Evolutionary conservation across 148 eudicot species (phyloP).

Genomic region (Arbutus unedo): DNA sequence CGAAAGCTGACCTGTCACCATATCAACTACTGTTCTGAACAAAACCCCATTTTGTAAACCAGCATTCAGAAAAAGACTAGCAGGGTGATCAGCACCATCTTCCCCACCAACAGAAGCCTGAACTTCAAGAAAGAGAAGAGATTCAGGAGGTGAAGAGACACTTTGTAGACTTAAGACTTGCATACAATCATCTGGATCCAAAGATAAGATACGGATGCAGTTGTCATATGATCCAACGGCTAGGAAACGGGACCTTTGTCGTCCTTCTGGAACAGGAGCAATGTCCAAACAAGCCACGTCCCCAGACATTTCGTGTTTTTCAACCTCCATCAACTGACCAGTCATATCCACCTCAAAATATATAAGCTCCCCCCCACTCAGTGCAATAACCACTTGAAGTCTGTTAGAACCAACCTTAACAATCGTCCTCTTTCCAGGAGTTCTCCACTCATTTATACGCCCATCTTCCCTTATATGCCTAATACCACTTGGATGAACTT

Average conservation of each 20-base stretch:
- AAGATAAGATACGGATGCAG: constrained; percentile 83
- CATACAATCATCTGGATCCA: constrained; percentile 98
- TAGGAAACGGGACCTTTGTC: constrained; percentile 88
- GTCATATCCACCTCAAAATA: constrained; percentile 94
- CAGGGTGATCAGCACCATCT: constrained; percentile 99
- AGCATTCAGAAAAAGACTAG: constrained; percentile 89
- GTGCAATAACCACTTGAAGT: constrained; percentile 91
- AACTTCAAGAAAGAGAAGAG: constrained; percentile 88
- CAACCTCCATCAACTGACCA: constrained; percentile 93
- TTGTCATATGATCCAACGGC: constrained; percentile 97
- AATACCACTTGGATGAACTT: constrained; percentile 96
- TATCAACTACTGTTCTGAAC: constrained; percentile 94
- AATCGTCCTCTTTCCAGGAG: constrained; percentile 96
- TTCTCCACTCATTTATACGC: constrained; percentile 95
- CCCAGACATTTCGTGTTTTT: constrained; percentile 94
- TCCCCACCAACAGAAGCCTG: constrained; percentile 97
- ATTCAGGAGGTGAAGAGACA: constrained; percentile 94
- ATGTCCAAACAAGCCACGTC: constrained; percentile 98
- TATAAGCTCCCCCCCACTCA: constrained; percentile 96
- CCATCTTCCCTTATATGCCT: constrained; percentile 99
- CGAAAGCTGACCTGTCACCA: constrained; percentile 95
- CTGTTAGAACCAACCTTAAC: constrained; percentile 96
- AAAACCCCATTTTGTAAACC: constrained; percentile 92
- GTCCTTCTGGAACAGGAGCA: constrained; percentile 98
- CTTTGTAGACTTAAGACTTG: constrained; percentile 90